A percentile compares a stretch with the other conserved stretches of the same genome.
Conservation (phyloP, 2,329 filamentous ascomycete genomes). For the Huntiella omanensis region DNA sequence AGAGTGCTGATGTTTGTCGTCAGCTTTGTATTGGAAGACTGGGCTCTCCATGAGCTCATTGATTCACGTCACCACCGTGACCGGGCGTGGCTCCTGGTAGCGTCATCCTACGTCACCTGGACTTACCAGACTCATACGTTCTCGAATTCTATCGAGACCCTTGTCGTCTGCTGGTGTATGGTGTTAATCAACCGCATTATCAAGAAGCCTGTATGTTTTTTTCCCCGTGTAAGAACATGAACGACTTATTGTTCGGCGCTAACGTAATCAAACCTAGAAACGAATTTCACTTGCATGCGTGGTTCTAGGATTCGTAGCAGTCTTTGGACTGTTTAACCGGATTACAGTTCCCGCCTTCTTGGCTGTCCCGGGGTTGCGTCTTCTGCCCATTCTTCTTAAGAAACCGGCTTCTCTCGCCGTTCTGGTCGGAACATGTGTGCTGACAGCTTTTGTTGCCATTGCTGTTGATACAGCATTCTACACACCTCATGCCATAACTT, state of each 20-base stretch:
- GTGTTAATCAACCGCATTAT: slow-evolving; percentile 78
- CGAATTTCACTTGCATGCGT: slow-evolving; percentile 58
- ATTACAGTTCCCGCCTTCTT: slow-evolving; percentile 95
- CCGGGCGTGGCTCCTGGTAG: slow-evolving; percentile 63
- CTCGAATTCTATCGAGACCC: slow-evolving; percentile 89
- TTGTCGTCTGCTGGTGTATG: slow-evolving; percentile 82
- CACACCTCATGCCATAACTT: slow-evolving; percentile 39
- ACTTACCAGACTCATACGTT: slow-evolving; percentile 97
- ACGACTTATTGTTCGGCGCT: background rate
- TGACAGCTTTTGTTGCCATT: slow-evolving; percentile 56
- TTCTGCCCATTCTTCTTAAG: slow-evolving; percentile 69
- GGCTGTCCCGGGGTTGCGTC: slow-evolving; percentile 59
- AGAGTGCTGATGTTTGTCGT: slow-evolving; percentile 81
- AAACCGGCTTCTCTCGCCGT: slow-evolving; percentile 49
- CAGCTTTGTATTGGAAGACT: slow-evolving; percentile 94
- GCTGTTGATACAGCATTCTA: slow-evolving; percentile 78
- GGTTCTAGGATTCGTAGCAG: slow-evolving; percentile 59
- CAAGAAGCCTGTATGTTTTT: slow-evolving; percentile 47
- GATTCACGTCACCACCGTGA: slow-evolving; percentile 52
- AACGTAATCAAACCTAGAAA: slow-evolving; percentile 29
- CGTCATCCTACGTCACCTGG: slow-evolving; percentile 97
- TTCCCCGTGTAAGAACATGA: background rate
- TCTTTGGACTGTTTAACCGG: slow-evolving; percentile 85
- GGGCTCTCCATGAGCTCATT: slow-evolving; percentile 86
- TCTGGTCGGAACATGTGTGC: slow-evolving; percentile 43